Base-by-base conservation (phyloP, 768 basidiomycete species). In the Rossbeevera mucosa region DNA sequence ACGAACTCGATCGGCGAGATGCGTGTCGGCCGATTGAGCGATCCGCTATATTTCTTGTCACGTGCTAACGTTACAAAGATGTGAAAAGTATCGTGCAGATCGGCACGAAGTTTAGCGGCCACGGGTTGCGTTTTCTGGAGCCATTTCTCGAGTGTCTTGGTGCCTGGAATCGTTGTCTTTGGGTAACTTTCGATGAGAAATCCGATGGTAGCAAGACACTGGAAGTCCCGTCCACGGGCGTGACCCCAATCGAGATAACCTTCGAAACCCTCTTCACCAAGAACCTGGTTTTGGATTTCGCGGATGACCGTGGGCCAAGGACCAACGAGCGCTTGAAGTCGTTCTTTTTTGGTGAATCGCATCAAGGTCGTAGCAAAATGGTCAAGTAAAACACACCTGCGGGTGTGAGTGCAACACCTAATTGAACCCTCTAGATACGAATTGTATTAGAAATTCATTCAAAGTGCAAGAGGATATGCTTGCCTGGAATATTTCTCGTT, bases 401-500 rank as follows among this genome's bases (percentile, higher is more conserved):
- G 3, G 78, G 76, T 16, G 75, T 70, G 44, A 80, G 72, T 3
- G 78, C 70, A 30, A 80, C 74, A 7, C 80, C 79, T 18, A 78
- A 57, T 59, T 80, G 79, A 29, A 80, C 79, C 41, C 79, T 74
- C 78, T 80, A 41, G 48, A 20, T 33, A 26, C 16, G 18, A 45
- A 46, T 16, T 12, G 40, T 21, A 41, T 29, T 54, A 50, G 49
- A 30, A 30, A 52, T 13, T 33, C 12, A 31, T 42, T 13, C 5
- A 29, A 47, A 3, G 28, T 31, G 13, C 16, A 24, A 46, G 41
- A 12, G 18, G 33, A 24, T 11, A 48, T 29, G 54, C 71, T 38
- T 55, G 73, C 81, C 71, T 80, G 75, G 56, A 86, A 89, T 22
- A 86, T 81, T 59, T 85, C 86, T 25, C 84, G 76, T 57, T 87